Percentiles rank a stretch among this genome's conserved stretches.
These are phyloP conservation scores for Skeletonema menzelii DNA, from an alignment of 108 stramenopile genomes.

Conservation along the genomic window DNA sequence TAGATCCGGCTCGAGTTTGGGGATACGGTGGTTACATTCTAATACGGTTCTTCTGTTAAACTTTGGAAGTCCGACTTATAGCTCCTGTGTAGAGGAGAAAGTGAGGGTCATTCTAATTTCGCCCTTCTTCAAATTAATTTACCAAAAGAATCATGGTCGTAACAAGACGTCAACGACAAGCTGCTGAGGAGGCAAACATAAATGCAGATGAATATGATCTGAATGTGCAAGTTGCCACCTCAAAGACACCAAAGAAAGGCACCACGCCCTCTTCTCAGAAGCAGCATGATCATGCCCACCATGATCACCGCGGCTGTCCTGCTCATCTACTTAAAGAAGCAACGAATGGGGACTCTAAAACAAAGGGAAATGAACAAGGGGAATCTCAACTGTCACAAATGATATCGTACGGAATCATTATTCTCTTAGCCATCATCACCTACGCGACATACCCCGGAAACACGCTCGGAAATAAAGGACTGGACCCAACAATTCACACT, in stretches of 20 bases:
- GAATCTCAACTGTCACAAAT: constrained; percentile 30
- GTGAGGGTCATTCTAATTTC: neutral
- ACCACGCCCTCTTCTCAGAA: neutral
- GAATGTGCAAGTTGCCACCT: neutral
- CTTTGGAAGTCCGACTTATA: too few species aligned
- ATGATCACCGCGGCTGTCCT: constrained; percentile 38
- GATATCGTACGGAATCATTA: constrained; percentile 25
- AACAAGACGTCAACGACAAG: constrained; percentile 25
- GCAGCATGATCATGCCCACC: constrained; percentile 32
- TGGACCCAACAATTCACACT: constrained; percentile 70
- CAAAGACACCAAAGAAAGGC: constrained; percentile 3
- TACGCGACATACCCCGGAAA: constrained; percentile 52
- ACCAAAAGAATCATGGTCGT: constrained; percentile 12
- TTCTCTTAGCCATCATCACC: constrained; percentile 44
- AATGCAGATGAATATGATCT: constrained; percentile 11
- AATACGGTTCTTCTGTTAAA: too few species aligned
- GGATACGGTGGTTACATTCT: too few species aligned
- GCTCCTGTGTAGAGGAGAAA: neutral
- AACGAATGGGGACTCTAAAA: neutral
- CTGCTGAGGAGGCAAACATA: neutral
- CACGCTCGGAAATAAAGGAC: constrained; percentile 51
- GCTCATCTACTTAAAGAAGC: constrained; percentile 32
- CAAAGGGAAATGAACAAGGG: neutral
- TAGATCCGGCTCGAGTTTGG: too few species aligned
- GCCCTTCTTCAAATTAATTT: neutral